phyloP scores from a whole-genome alignment of 768 basidiomycete genomes.

The Russula dissimulans region DNA sequence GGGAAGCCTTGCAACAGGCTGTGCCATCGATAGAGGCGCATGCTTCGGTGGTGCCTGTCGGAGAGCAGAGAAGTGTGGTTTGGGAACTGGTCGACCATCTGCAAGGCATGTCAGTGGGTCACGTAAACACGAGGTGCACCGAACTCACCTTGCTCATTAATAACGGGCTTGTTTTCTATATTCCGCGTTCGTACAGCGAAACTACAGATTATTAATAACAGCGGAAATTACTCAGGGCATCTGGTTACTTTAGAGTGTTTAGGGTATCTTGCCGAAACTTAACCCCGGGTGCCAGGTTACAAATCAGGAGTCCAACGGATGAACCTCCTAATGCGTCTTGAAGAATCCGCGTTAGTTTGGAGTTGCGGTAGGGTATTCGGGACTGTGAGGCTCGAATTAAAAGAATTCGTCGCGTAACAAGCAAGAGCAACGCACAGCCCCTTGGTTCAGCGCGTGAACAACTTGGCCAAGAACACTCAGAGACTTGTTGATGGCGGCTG shows the following conservation, averaged over 20 bases:
- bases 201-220: slow-evolving; percentile 26
- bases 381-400: slow-evolving; percentile 32
- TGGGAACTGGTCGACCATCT: slow-evolving; percentile 53
- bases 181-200: slow-evolving; percentile 82
- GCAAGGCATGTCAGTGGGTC: not conserved
- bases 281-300: slow-evolving; percentile 75
- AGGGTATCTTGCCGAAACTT: slow-evolving; percentile 83
- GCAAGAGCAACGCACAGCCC: slow-evolving; percentile 37
- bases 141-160: slow-evolving; percentile 60
- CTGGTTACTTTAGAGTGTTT: slow-evolving; percentile 76
- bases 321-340: slow-evolving; percentile 86
- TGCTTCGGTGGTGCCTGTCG: slow-evolving; percentile 38
- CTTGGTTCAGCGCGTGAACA: slow-evolving; percentile 72
- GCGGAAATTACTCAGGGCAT: not conserved
- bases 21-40: slow-evolving; percentile 25
- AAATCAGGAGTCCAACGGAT: slow-evolving; percentile 72
- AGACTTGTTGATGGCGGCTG: slow-evolving; percentile 83
- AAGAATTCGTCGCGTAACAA: not conserved
- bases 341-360: slow-evolving; percentile 79
- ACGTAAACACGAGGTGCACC: not conserved
- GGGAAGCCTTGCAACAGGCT: slow-evolving; percentile 9
- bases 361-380: slow-evolving; percentile 84
- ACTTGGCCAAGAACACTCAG: slow-evolving; percentile 82
- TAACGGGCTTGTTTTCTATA: slow-evolving; percentile 70
- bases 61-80: slow-evolving; percentile 57